A percentile compares a stretch with the other conserved stretches of the same genome.
Conservation (phyloP, 2,329 filamentous ascomycete species). For the Keithomyces neogunnii region DNA sequence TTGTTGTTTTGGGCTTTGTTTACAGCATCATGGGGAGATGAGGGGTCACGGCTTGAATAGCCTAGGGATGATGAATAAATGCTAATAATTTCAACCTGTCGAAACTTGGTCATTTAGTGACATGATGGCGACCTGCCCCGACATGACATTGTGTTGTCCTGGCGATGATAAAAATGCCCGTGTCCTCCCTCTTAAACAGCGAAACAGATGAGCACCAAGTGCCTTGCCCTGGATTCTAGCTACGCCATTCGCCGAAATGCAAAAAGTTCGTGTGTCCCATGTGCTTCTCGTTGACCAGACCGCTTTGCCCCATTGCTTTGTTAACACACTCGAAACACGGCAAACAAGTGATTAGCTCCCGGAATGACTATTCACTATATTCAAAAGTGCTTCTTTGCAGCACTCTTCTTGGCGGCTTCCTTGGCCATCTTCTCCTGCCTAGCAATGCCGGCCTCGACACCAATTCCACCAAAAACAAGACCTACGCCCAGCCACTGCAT, state of each 20-base stretch:
- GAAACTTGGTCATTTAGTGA: background rate
- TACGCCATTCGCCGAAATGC: background rate
- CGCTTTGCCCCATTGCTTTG: no score
- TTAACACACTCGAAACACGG: background rate
- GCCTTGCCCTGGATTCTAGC: background rate
- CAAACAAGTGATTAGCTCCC: background rate
- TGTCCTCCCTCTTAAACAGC: no score
- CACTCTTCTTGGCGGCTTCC: slow-evolving; percentile 49
- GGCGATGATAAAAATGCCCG: no score
- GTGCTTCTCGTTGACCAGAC: no score
- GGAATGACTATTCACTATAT: background rate
- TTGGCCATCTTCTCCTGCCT: slow-evolving; percentile 77
- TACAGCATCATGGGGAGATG: background rate
- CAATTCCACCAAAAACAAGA: slow-evolving; percentile 91
- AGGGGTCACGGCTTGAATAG: background rate
- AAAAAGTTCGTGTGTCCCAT: background rate
- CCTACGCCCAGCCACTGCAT: slow-evolving; percentile 93
- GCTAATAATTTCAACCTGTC: background rate
- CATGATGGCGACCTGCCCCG: no score
- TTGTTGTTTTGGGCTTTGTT: background rate
- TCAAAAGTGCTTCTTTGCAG: slow-evolving; percentile 23
- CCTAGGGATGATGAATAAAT: slow-evolving; percentile 1
- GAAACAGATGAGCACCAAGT: no score
- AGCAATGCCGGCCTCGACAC: slow-evolving; percentile 77
- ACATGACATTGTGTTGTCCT: no score